A percentile compares a stretch with the other conserved stretches of the same genome.
These are phyloP conservation scores for Picochlorum sp. DNA, from an alignment of 139 green algal species.

Conservation along the genomic window DNA sequence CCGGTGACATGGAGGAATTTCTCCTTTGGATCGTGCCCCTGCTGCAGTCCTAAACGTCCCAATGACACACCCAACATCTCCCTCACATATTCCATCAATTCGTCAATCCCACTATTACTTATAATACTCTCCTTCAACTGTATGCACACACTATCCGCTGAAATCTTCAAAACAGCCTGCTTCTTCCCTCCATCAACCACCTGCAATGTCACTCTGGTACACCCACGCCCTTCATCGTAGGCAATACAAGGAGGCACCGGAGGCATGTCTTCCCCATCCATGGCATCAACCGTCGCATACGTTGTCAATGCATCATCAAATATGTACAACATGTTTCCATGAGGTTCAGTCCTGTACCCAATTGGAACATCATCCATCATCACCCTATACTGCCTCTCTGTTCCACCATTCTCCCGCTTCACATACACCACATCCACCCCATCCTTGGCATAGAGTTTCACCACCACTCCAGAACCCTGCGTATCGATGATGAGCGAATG, in stretches of 20 bases:
- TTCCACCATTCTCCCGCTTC: slow-evolving; percentile 31
- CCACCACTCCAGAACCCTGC: slow-evolving; percentile 21
- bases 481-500: slow-evolving; percentile 60
- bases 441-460: slow-evolving; percentile 55
- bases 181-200: slow-evolving; percentile 49
- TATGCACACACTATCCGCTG: slow-evolving; percentile 61
- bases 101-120: slow-evolving; percentile 23
- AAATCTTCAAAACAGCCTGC: slow-evolving; percentile 40
- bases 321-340: slow-evolving; percentile 60
- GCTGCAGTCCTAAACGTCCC: slow-evolving; percentile 35
- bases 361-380: slow-evolving; percentile 65
- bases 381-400: slow-evolving; percentile 66
- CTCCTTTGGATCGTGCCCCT: slow-evolving; percentile 35
- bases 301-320: slow-evolving; percentile 60
- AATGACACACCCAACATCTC: slow-evolving; percentile 35
- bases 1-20: slow-evolving; percentile 34
- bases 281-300: slow-evolving; percentile 32
- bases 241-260: slow-evolving; percentile 76
- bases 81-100: slow-evolving; percentile 46
- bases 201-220: slow-evolving; percentile 41
- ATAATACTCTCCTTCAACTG: slow-evolving; percentile 40
- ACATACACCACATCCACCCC: slow-evolving; percentile 62
- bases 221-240: background rate
- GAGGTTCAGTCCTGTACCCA: slow-evolving; percentile 59
- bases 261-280: slow-evolving; percentile 19